A percentile compares a stretch with the other conserved stretches of the same genome.
Evolutionary conservation across 2,329 filamentous ascomycete species (phyloP).

Genomic region (Plenodomus tracheiphilus): DNA sequence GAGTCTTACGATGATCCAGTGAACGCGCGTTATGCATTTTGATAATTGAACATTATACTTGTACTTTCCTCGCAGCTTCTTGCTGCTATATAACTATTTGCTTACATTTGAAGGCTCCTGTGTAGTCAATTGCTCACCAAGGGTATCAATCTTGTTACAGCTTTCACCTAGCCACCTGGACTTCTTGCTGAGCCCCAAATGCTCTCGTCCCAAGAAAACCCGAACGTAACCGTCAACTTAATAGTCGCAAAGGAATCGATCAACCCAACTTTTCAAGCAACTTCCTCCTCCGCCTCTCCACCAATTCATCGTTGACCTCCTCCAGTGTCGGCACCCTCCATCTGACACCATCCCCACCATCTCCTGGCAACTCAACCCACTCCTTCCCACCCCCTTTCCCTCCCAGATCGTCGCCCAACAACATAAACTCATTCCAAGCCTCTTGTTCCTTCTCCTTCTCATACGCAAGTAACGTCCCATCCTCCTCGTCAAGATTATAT

Average conservation of each 20-base stretch:
- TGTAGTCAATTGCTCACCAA: constrained; percentile 10
- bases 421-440: constrained; percentile 70
- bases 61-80: constrained; percentile 8
- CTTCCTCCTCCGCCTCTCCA: constrained; percentile 81
- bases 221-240: constrained; percentile 2
- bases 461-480: constrained; percentile 76
- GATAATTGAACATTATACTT: constrained; percentile 18
- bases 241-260: neutral
- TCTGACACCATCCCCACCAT: constrained; percentile 76
- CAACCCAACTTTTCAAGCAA: constrained; percentile 75
- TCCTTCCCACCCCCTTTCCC: constrained; percentile 34
- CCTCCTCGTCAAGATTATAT: constrained; percentile 90
- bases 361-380: constrained; percentile 87
- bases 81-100: constrained; percentile 12
- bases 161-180: neutral
- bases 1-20: too few relatives aligned
- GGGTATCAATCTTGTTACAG: constrained; percentile 15
- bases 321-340: constrained; percentile 87
- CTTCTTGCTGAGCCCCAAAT: neutral
- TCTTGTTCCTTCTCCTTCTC: constrained; percentile 84
- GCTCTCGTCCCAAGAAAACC: neutral
- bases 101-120: constrained; percentile 7
- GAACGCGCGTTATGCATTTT: too few relatives aligned
- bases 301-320: constrained; percentile 90
- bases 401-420: constrained; percentile 53